Evolutionary conservation across 768 basidiomycete species (phyloP).

Genomic region (Boletus sp.): DNA sequence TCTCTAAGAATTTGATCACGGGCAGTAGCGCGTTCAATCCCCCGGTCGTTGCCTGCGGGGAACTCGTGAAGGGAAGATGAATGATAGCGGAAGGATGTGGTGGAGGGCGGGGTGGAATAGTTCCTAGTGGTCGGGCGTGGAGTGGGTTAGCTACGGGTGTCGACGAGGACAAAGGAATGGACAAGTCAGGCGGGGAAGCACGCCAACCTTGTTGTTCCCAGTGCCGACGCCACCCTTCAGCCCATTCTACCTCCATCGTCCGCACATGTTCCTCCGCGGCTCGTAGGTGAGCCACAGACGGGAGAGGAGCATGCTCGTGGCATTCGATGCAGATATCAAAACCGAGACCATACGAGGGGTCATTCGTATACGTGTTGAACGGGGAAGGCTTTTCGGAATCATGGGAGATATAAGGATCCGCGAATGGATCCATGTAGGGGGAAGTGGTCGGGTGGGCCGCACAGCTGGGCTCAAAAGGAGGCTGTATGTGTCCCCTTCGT

Average conservation of each 20-base stretch:
- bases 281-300: slow-evolving; percentile 59
- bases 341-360: slow-evolving; percentile 53
- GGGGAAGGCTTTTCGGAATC: slow-evolving; percentile 28
- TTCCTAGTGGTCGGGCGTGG: background rate
- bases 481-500: slow-evolving; percentile 6
- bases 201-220: slow-evolving; percentile 18
- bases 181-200: background rate
- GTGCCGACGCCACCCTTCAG: slow-evolving; percentile 35
- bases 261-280: slow-evolving; percentile 74
- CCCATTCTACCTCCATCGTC: slow-evolving; percentile 67
- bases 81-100: slow-evolving; percentile 70
- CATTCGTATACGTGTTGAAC: slow-evolving; percentile 37
- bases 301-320: slow-evolving; percentile 76
- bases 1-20: slow-evolving; percentile 66
- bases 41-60: slow-evolving; percentile 49
- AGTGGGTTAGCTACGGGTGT: slow-evolving; percentile 10
- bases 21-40: slow-evolving; percentile 60
- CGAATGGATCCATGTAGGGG: slow-evolving; percentile 16
- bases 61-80: slow-evolving; percentile 73
- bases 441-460: background rate
- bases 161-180: background rate
- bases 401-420: slow-evolving; percentile 10
- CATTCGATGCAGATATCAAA: slow-evolving; percentile 89
- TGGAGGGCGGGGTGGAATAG: slow-evolving; percentile 58
- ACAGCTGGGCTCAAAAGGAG: background rate